Evolutionary conservation across 306 rosid genomes (phyloP), one percentile per base, ranked within the genome.

Genomic region (Castanopsis chinensis): DNA sequence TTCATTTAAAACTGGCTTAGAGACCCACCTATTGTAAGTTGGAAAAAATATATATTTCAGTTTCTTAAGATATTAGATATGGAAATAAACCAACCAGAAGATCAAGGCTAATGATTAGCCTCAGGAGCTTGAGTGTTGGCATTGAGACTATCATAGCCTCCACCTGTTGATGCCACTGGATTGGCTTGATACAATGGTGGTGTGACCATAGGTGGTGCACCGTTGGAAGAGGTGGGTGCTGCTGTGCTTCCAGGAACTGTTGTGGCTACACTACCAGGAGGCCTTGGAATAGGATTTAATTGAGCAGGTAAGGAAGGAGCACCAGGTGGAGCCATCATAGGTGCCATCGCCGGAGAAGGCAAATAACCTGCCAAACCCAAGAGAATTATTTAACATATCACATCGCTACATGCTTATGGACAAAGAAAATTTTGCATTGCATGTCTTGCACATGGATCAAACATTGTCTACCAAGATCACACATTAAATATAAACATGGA

Each of bases 251-350:
- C 89, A 23, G 89, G 84, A 79, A 67, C 41, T 59, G 87, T 59
- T 1, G 83, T 72, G 32, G 87, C 85, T 60, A 81, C 76, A 57
- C 45, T 85, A 30, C 65, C 13, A 25, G 82, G 23, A 20, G 81
- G 89, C 85, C 92, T 84, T 75, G 82, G 27, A 54, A 80, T 87
- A 20, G 79, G 18, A 58, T 79, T 85, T 58, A 83, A 17, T 73
- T 85, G 89, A 75, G 85, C 89, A 14, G 89, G 85, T 17, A 81
- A 55, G 25, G 79, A 64, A 54, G 88, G 86, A 67, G 81, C 86
- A 32, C 91, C 89, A 12, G 91, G 91, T 19, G 88, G 92, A 63
- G 83, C 86, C 85, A 86, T 67, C 92, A 86, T 86, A 18, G 83
- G 82, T 11, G 80, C 80, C 92, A 88, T 83, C 18, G 28, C 74